Conservation (phyloP, 2,329 filamentous ascomycete species). For the Chaetomium strumarium region DNA sequence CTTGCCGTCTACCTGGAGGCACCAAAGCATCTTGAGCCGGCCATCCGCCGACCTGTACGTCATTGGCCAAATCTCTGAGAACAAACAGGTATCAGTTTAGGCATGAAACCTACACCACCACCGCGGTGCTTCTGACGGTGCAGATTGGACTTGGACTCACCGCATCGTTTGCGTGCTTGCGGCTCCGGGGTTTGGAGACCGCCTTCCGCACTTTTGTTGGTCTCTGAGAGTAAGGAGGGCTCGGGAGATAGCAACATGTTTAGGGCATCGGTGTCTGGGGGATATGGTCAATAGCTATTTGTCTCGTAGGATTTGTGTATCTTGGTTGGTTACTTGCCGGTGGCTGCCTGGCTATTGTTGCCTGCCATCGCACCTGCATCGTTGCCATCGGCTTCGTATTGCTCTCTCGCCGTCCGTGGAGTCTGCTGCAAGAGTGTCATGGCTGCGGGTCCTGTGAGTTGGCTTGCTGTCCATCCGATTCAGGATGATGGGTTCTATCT, state of each 20-base stretch:
- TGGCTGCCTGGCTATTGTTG: background rate
- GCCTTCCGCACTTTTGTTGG: background rate
- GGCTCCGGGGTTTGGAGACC: background rate
- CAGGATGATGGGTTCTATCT: too few species aligned
- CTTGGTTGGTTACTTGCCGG: background rate
- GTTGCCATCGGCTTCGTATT: too few species aligned
- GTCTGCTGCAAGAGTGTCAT: too few species aligned
- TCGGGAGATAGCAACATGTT: background rate
- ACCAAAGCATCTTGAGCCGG: background rate
- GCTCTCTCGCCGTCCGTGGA: too few species aligned
- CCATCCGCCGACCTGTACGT: background rate
- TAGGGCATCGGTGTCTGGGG: too few species aligned
- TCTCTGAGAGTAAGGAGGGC: background rate
- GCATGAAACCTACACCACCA: background rate
- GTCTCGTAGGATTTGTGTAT: too few species aligned
- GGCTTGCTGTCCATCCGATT: too few species aligned
- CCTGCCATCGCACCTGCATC: background rate
- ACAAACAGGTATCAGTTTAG: background rate
- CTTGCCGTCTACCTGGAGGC: conserved; percentile 1
- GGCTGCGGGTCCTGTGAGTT: too few species aligned
- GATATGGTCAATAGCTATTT: too few species aligned
- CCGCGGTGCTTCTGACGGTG: too few species aligned
- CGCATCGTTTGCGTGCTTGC: background rate
- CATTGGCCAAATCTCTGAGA: conserved; percentile 1
- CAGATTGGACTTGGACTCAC: background rate